A percentile compares a stretch with the other conserved stretches of the same genome.
Conservation (phyloP, 2,329 filamentous ascomycete genomes). For the Acrocalymma vagum region DNA sequence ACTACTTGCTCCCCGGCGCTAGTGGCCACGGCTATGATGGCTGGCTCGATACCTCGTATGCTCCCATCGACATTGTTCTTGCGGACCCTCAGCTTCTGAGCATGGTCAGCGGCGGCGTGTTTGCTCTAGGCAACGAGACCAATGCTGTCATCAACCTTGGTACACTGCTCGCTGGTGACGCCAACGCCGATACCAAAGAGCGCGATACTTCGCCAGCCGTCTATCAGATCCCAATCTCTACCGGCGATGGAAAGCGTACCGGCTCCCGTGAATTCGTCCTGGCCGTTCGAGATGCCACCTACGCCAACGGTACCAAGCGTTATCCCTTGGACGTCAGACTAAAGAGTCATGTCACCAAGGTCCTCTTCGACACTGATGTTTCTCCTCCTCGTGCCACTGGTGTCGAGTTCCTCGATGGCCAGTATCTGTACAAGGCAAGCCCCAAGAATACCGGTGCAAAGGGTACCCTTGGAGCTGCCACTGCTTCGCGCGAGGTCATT, state of each 20-base stretch:
- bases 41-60: constrained; percentile 63
- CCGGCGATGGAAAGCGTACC: constrained; percentile 58
- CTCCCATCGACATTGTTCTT: constrained; percentile 61
- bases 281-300: constrained; percentile 57
- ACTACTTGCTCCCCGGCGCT: constrained; percentile 55
- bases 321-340: constrained; percentile 66
- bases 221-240: constrained; percentile 67
- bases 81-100: constrained; percentile 63
- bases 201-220: constrained; percentile 60
- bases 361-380: constrained; percentile 71
- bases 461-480: constrained; percentile 48
- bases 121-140: constrained; percentile 57
- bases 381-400: constrained; percentile 59
- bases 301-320: constrained; percentile 59
- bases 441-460: constrained; percentile 39
- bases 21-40: constrained; percentile 65
- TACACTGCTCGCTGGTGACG: constrained; percentile 55
- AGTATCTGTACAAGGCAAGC: constrained; percentile 53
- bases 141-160: constrained; percentile 44
- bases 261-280: constrained; percentile 66
- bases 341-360: constrained; percentile 72
- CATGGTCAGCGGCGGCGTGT: constrained; percentile 60
- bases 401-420: constrained; percentile 53
- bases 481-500: constrained; percentile 42
- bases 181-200: constrained; percentile 56